Conservation (phyloP, 1,139 yeast genomes). For the Petasospora fabianii region DNA sequence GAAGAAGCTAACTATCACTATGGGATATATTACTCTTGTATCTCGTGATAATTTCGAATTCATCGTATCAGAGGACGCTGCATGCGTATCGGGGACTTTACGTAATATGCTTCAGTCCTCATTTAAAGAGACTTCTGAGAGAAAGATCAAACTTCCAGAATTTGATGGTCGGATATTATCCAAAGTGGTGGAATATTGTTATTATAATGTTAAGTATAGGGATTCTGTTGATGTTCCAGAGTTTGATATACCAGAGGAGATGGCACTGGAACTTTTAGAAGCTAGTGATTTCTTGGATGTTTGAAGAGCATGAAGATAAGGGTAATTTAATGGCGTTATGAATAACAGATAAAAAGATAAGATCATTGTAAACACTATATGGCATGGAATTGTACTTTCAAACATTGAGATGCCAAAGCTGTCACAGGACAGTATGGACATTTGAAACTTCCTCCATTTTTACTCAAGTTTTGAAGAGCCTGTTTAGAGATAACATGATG, state of each 20-base stretch:
- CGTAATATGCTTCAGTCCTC: constrained; percentile 38
- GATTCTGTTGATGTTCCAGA: constrained; percentile 70
- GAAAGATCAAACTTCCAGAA: constrained; percentile 37
- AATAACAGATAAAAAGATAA: background rate
- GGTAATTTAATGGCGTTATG: background rate
- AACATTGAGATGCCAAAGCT: constrained; percentile 29
- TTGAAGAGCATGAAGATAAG: constrained; percentile 4
- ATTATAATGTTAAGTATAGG: constrained; percentile 68
- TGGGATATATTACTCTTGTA: constrained; percentile 44
- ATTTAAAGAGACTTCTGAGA: constrained; percentile 37
- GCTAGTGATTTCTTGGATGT: constrained; percentile 39
- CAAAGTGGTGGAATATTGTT: constrained; percentile 81
- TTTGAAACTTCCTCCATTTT: constrained; percentile 44
- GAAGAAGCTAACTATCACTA: no score
- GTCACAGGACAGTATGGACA: constrained; percentile 66
- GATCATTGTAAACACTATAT: no score
- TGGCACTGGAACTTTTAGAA: constrained; percentile 85
- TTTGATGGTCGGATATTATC: constrained; percentile 73
- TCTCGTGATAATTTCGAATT: constrained; percentile 73
- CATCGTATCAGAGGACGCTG: constrained; percentile 70
- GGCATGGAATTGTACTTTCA: constrained; percentile 25
- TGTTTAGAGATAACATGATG: constrained; percentile 57
- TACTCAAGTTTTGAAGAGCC: constrained; percentile 41
- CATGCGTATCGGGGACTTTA: constrained; percentile 78
- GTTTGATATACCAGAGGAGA: constrained; percentile 87